These are phyloP conservation scores for Epichloe gansuensis DNA, from an alignment of 2,329 filamentous ascomycete genomes.

Conservation along the genomic window DNA sequence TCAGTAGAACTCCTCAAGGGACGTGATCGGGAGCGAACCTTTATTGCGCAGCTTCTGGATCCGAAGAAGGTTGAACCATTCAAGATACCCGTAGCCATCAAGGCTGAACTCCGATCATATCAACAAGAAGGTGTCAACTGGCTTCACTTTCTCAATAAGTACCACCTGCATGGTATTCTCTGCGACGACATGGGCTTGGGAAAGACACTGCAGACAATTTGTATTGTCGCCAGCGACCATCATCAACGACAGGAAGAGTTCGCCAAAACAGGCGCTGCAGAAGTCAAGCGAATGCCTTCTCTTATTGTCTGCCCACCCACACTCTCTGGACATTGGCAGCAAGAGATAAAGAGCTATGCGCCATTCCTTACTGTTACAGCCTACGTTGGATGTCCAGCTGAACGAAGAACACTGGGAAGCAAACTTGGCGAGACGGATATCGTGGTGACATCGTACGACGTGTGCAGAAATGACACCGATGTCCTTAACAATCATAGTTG, in stretches of 20 bases:
- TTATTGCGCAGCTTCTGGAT: constrained; percentile 92
- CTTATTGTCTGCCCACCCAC: constrained; percentile 95
- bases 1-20: constrained; percentile 81
- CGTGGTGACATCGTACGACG: constrained; percentile 95
- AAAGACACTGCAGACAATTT: constrained; percentile 93
- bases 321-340: constrained; percentile 95
- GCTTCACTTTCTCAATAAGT: constrained; percentile 95
- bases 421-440: constrained; percentile 71
- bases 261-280: constrained; percentile 64
- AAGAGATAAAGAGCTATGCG: constrained; percentile 91
- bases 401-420: constrained; percentile 60
- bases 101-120: constrained; percentile 89
- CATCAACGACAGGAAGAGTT: constrained; percentile 88
- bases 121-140: constrained; percentile 99
- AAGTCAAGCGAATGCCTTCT: constrained; percentile 71
- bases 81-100: constrained; percentile 88
- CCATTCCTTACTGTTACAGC: constrained; percentile 84
- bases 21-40: constrained; percentile 86
- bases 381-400: constrained; percentile 79
- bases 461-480: constrained; percentile 92
- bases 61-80: constrained; percentile 95
- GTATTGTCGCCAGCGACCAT: constrained; percentile 95
- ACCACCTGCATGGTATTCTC: constrained; percentile 93
- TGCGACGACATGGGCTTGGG: constrained; percentile 99
- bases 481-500: constrained; percentile 71